These are phyloP conservation scores for Alternaria ventricosa DNA, from an alignment of 2,329 filamentous ascomycete genomes.

Conservation along the genomic window DNA sequence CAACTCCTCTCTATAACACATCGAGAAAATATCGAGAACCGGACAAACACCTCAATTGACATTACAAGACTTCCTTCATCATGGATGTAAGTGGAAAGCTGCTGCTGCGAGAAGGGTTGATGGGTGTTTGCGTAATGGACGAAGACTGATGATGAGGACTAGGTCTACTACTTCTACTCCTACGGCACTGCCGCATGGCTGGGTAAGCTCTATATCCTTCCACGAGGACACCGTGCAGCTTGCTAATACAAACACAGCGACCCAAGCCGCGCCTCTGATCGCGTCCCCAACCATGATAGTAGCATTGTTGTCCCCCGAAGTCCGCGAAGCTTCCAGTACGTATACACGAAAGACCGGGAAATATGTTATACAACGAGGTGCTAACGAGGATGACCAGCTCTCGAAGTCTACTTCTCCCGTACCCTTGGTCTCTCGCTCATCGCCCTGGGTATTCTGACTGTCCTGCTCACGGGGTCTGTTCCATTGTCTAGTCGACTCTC, in stretches of 20 bases:
- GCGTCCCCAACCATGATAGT: constrained; percentile 67
- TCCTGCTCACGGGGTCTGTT: constrained; percentile 74
- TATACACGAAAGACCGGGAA: background rate
- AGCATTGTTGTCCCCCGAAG: constrained; percentile 64
- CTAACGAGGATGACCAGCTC: constrained; percentile 48
- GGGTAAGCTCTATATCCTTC: constrained; percentile 18
- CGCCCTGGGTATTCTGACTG: constrained; percentile 66
- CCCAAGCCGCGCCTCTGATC: constrained; percentile 62
- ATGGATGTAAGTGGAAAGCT: constrained; percentile 9
- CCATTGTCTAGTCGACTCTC: constrained; percentile 64
- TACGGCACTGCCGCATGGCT: constrained; percentile 54
- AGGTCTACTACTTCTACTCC: constrained; percentile 55
- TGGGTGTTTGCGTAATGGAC: background rate
- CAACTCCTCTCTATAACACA: background rate
- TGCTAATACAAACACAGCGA: constrained; percentile 31
- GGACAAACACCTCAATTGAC: background rate
- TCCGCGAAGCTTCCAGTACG: constrained; percentile 62
- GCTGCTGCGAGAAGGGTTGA: background rate
- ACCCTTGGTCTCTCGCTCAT: constrained; percentile 72
- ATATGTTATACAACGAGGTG: no score
- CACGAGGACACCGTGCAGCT: no score
- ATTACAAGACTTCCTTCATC: background rate
- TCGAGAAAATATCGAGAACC: no score
- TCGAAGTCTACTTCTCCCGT: constrained; percentile 77
- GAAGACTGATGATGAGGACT: constrained; percentile 20